Conservation (phyloP, 768 basidiomycete species). For the Phaeolepiota aurea region DNA sequence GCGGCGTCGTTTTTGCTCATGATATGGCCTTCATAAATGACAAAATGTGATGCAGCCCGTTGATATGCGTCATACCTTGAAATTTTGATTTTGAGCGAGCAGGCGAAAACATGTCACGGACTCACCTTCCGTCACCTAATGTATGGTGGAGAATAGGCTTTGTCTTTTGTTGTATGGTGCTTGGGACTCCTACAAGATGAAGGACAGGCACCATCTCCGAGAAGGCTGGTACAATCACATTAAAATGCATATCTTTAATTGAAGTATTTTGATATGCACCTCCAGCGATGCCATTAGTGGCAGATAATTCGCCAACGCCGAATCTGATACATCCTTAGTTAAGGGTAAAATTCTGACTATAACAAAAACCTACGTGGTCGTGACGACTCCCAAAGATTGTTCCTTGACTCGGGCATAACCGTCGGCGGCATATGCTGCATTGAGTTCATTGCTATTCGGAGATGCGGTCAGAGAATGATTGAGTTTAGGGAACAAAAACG, state of each 20-base stretch:
- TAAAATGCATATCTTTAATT: background rate
- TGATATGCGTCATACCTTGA: slow-evolving; percentile 74
- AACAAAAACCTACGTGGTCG: slow-evolving; percentile 56
- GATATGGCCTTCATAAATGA: slow-evolving; percentile 51
- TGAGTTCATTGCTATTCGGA: slow-evolving; percentile 65
- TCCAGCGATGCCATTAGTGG: slow-evolving; percentile 78
- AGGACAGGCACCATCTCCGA: slow-evolving; percentile 88
- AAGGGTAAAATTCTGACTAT: background rate
- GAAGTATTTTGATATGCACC: slow-evolving; percentile 25
- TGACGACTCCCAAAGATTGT: slow-evolving; percentile 57
- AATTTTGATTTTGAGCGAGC: too few species aligned
- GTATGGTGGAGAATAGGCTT: slow-evolving; percentile 83
- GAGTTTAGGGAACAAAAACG: slow-evolving; percentile 4
- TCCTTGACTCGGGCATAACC: slow-evolving; percentile 89
- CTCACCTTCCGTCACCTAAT: slow-evolving; percentile 70
- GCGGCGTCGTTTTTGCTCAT: slow-evolving; percentile 51
- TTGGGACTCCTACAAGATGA: slow-evolving; percentile 81
- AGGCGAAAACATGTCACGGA: too few species aligned
- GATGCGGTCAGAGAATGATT: background rate
- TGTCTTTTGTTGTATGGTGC: slow-evolving; percentile 59
- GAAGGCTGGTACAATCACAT: slow-evolving; percentile 36
- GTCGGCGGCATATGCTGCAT: slow-evolving; percentile 87
- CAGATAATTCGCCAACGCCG: slow-evolving; percentile 90
- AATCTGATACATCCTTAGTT: slow-evolving; percentile 38
- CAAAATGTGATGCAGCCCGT: slow-evolving; percentile 69